Evolutionary conservation across 805 yeast species (phyloP).

Genomic region (Saccharomycopsis oosterbeekiorum): DNA sequence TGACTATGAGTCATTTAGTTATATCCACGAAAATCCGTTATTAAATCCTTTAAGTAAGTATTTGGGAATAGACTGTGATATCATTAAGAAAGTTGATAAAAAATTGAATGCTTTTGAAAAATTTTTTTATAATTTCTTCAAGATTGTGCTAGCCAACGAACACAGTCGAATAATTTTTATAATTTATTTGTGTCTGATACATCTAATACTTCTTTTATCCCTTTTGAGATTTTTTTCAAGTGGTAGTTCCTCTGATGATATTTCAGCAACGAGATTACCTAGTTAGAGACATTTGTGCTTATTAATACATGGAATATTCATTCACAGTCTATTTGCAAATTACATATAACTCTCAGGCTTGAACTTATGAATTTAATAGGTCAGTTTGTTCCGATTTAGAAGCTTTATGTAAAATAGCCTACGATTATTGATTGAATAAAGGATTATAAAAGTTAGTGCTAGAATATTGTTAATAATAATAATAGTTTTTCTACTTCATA

Average conservation of each 20-base stretch:
- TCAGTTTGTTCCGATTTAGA: too few species aligned
- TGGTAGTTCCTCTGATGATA: not conserved
- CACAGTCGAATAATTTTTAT: constrained; percentile 64
- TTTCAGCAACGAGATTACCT: not conserved
- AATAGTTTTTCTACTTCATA: too few species aligned
- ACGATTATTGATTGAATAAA: too few species aligned
- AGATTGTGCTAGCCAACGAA: constrained; percentile 66
- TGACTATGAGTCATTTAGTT: constrained; percentile 42
- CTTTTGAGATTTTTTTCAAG: not conserved
- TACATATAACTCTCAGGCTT: not conserved
- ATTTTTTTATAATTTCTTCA: constrained; percentile 60
- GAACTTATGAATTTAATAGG: too few species aligned
- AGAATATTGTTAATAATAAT: too few species aligned
- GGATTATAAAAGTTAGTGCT: too few species aligned
- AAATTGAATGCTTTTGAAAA: constrained; percentile 71
- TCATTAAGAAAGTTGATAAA: constrained; percentile 64
- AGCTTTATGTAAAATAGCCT: too few species aligned
- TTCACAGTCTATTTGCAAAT: too few species aligned
- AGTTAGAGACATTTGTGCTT: too few species aligned
- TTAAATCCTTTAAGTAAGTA: constrained; percentile 73
- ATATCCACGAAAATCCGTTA: constrained; percentile 59
- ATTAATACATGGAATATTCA: too few species aligned
- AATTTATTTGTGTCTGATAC: constrained; percentile 40
- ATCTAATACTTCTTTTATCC: not conserved
- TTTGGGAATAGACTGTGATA: constrained; percentile 53